Evolutionary conservation across 1,139 yeast genomes (phyloP), one percentile per base, ranked within the genome.

Genomic region (Candida dubliniensis): DNA sequence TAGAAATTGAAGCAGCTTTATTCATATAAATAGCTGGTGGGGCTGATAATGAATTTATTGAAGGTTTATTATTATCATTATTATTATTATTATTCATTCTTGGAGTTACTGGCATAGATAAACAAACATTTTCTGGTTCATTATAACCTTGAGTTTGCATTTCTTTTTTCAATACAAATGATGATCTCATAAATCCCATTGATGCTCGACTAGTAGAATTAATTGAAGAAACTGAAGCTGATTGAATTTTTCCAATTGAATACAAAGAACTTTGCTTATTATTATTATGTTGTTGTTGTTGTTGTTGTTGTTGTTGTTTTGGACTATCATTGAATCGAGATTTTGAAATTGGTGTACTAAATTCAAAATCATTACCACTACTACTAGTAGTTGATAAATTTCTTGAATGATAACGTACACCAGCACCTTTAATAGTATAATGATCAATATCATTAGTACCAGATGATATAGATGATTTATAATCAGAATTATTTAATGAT

Each of bases 401-500:
- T 48, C 49, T 44, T 34, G 34, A 34, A 31, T 41, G 46, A 31
- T 40, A 40, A 38, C 27, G 41, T n/a, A 41, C 34, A 37, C 42
- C 42, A 23, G 46, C 41, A 32, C 44, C 46, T 33, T 32, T 41
- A 23, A 40, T 34, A 11, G 23, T 35, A 9, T 27, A 29, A 9
- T 41, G 38, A 30, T 42, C 38, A 30, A 43, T 15, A 15, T 36
- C 45, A 23, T 50, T 56, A 27, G 53, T 49, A 31, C 58, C 60
- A 8, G 64, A 59, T 25, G 56, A 52, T 18, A 58, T 52, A 1
- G 63, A 60, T 7, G 63, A 59, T 41, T 67, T 64, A 56, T 63
- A 64, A 51, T 69, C 73, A 46, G 70, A 63, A 46, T 70, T 63
- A 52, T 70, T 73, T 55, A 72, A 70, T 1, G 77, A 73, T 49